Evolutionary conservation across 257 asterid genomes (phyloP).

Genomic region (Salvia splendens): DNA sequence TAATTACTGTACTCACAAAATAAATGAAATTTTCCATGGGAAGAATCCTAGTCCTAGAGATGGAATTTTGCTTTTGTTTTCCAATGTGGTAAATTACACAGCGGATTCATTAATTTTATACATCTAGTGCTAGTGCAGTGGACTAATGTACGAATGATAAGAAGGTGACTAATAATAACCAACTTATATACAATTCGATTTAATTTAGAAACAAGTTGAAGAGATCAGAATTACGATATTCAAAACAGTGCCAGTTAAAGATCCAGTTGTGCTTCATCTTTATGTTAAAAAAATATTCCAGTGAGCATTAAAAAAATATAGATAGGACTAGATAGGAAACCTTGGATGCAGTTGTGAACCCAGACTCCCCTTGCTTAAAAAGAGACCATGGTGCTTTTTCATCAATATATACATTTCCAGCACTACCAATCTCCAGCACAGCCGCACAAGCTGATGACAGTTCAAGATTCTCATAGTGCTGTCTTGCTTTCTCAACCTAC

Average conservation of each 20-base stretch:
- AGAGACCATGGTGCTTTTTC: constrained; percentile 90
- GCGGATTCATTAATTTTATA: too few species aligned
- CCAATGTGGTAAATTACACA: too few species aligned
- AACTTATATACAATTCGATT: background rate
- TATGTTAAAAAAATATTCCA: background rate
- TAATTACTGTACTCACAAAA: too few species aligned
- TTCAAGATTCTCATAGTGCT: constrained; percentile 73
- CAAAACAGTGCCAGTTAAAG: constrained; percentile 2
- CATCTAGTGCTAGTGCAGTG: too few species aligned
- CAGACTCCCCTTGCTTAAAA: constrained; percentile 83
- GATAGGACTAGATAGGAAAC: constrained; percentile 31
- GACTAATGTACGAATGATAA: too few species aligned
- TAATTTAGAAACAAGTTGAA: background rate
- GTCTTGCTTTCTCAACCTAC: constrained; percentile 50
- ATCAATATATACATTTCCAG: constrained; percentile 77
- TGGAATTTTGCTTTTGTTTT: too few species aligned
- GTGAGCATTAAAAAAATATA: constrained; percentile 9
- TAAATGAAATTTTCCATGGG: too few species aligned
- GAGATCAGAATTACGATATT: background rate
- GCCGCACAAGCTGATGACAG: constrained; percentile 91
- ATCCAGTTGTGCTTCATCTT: background rate
- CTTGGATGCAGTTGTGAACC: constrained; percentile 86
- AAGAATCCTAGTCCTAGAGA: too few species aligned
- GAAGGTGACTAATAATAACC: too few species aligned
- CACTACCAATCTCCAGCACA: constrained; percentile 79